Base-by-base conservation (phyloP, 306 rosid species). In the Betula pendula region DNA sequence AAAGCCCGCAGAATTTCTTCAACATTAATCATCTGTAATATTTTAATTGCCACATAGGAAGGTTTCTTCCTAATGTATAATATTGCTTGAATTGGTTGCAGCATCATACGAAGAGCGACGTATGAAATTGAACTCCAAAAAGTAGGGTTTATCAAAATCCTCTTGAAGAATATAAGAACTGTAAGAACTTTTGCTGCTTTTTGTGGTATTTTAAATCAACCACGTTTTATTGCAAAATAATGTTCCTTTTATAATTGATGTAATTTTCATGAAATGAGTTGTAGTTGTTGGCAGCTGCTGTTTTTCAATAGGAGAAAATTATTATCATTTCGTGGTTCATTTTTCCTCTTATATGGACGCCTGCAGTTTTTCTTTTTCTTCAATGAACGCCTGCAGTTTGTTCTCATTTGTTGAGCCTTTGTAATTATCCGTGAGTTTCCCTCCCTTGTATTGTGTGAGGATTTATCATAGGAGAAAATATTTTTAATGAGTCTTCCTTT, bases 41-140 rank as follows among this genome's bases (percentile, higher is more conserved):
- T 70, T 68, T 56, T 53, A 73, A 27, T 42, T n/a, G 81, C 42
- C 77, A 52, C 68, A 27, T 29, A 0, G 19, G 33, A 60, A 27
- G n/a, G 3, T 38, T 33, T 65, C 45, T n/a, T 9, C 45, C 47
- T 65, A 47, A 14, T 63, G 72, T 9, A 14, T 80, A 75, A 11
- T 71, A 75, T 56, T 75, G 77, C 59, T 73, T 82, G 68, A 79
- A 77, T 40, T 72, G 10, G 74, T 80, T 81, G 50, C 94, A 92
- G 97, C 97, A 72, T 94, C 97, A 49, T 92, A 94, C 60, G 95
- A 88, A 74, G 96, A 92, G 78, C 86, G 98, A 49, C 94, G 89
- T 2, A 85, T 93, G 78, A 92, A 90, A 81, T 70, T 92, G 31
- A 55, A 79, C 60, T 62, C 86, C 69, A 68, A 62, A 76, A 4